Evolutionary conservation across 768 basidiomycete genomes (phyloP).

Genomic region (Pleurotus giganteus): DNA sequence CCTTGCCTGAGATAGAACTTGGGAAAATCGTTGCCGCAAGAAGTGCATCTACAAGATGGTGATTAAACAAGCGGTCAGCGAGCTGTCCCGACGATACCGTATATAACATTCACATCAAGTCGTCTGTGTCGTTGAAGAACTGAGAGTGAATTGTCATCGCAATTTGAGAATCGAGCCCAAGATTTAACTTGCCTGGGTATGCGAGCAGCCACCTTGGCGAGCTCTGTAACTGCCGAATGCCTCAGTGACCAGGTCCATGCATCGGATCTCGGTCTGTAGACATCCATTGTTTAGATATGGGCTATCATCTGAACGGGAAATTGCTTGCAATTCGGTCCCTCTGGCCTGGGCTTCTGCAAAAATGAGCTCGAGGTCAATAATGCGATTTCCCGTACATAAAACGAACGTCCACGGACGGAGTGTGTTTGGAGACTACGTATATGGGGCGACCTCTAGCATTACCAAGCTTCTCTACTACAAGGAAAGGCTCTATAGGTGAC

Average conservation of each 20-base stretch:
- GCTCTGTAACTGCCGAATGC: constrained; percentile 10
- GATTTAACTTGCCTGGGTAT: neutral
- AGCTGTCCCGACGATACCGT: neutral
- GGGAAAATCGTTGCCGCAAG: constrained; percentile 6
- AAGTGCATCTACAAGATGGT: constrained; percentile 1
- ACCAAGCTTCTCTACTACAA: constrained; percentile 8
- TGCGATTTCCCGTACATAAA: neutral
- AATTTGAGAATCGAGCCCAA: neutral
- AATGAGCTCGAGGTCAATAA: neutral
- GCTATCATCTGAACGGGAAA: neutral
- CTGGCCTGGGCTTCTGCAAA: neutral
- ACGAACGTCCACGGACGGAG: constrained; percentile 4
- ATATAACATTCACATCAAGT: neutral
- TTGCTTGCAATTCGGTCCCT: neutral
- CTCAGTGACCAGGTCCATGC: constrained; percentile 8
- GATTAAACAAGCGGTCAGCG: neutral
- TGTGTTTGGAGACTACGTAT: constrained; percentile 8
- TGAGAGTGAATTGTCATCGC: neutral
- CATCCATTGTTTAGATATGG: neutral
- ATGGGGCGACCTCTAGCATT: constrained; percentile 8
- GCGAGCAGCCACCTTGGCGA: constrained; percentile 6
- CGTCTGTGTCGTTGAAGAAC: constrained; percentile 10
- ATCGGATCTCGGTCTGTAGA: constrained; percentile 6
- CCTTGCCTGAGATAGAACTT: constrained; percentile 10
- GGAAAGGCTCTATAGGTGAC: constrained; percentile 6